phyloP scores from a whole-genome alignment of 2,329 filamentous ascomycete genomes.

The Colletotrichum endophyticum region DNA sequence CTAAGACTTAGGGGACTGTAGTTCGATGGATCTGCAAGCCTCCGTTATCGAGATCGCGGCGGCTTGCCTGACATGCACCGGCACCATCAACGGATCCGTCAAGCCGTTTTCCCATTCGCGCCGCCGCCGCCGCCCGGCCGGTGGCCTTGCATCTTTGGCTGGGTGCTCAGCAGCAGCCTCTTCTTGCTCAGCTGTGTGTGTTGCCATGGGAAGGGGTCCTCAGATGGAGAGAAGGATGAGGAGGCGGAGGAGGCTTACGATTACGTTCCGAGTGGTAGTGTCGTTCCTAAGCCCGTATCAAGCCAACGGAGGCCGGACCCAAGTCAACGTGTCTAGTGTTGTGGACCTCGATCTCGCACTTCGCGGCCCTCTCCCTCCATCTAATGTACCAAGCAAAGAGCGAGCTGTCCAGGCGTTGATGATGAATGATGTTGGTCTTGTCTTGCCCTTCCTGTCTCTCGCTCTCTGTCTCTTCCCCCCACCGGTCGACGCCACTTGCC shows the following conservation, averaged over 20 bases:
- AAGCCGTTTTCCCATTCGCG: background rate
- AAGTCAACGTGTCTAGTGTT: background rate
- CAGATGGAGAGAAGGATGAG: background rate
- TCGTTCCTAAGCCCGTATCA: background rate
- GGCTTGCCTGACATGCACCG: background rate
- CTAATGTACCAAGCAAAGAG: background rate
- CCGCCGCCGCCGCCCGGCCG: background rate
- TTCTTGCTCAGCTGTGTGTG: background rate
- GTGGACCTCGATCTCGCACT: background rate
- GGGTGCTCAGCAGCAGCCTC: background rate
- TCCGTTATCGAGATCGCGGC: conserved; percentile 7
- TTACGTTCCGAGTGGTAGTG: background rate
- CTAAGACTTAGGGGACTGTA: background rate
- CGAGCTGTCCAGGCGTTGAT: background rate
- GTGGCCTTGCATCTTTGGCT: background rate
- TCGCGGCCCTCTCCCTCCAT: background rate
- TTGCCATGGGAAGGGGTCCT: background rate
- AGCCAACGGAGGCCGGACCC: background rate
- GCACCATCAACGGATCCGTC: background rate
- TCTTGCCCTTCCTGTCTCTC: background rate
- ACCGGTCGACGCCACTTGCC: background rate
- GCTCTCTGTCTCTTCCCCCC: background rate
- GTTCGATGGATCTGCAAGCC: background rate
- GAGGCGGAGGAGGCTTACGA: background rate
- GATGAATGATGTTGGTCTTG: background rate